Evolutionary conservation across 83 land plant genomes (phyloP), one percentile per base, ranked within the genome.

Genomic region (Larix sibirica): DNA sequence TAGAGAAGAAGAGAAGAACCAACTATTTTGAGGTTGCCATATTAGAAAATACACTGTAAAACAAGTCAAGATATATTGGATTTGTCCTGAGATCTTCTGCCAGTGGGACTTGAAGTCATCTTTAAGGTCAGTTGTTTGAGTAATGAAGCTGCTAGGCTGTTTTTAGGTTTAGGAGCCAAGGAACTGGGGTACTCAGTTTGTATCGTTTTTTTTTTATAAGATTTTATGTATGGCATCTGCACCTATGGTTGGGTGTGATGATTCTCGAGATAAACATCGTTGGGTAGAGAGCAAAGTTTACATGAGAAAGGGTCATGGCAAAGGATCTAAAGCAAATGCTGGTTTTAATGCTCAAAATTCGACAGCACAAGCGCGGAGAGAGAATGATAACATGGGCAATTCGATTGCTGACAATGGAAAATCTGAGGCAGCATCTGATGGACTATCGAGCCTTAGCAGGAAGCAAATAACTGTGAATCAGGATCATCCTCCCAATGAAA

Each of bases 261-360:
- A 79, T 5, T 64, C 82, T 20, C 63, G 88, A 20, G 85, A 81
- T 61, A 85, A 83, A 87, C 81, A 85, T 26, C 59, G 86, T 63
- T 88, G 88, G 90, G 77, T 62, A 13, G 92, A 88, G 69, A 90
- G 86, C 82, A 88, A 88, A 80, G 90, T 91, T 58, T 91, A 91
- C 69, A 83, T 79, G 62, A 80, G 93, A 58, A 90, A 86, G 33
- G 62, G 80, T 73, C 69, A 36, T 60, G 84, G 68, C 80, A 84
- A 75, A 54, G 63, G 81, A 67, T 38, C 66, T 69, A 67, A 81
- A 2, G 28, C 38, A 42, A 75, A 56, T 69, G 54, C 23, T 62
- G 64, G 28, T 38, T 70, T 67, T 62, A 61, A 65, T 65, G 42
- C 70, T n/a, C 56, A 80, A 36, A 71, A 54, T 8, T 77, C 8